These are phyloP conservation scores for Isoetes engelmannii DNA, from an alignment of 83 land plant genomes.

Conservation along the genomic window DNA sequence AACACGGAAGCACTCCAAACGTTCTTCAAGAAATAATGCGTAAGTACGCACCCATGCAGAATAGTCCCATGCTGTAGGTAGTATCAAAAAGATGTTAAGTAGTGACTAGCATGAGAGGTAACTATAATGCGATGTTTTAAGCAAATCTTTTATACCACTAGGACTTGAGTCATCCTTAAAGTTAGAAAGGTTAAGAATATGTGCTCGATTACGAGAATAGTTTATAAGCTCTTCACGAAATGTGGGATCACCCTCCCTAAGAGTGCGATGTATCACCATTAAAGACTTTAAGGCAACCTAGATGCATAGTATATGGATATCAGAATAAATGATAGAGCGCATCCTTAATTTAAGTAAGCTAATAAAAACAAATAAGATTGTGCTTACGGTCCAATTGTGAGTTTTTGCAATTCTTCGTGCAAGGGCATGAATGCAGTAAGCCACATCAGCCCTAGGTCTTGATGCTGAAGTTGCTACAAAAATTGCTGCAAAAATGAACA, in stretches of 20 bases:
- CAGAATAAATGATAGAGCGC: no score
- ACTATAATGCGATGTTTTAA: conserved; percentile 1
- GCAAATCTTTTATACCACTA: conserved; percentile 46
- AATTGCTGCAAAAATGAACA: conserved; percentile 48
- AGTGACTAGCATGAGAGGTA: conserved; percentile 6
- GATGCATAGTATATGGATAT: background rate
- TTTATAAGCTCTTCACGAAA: conserved; percentile 91
- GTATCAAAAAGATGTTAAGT: background rate
- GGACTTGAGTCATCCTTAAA: conserved; percentile 99
- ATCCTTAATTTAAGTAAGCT: background rate
- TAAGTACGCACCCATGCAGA: conserved; percentile 89
- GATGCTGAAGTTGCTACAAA: conserved; percentile 72
- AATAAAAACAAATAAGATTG: background rate
- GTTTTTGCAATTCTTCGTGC: conserved; percentile 80
- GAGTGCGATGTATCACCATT: conserved; percentile 85
- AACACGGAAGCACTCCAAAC: conserved; percentile 64
- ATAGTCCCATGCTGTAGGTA: conserved; percentile 75
- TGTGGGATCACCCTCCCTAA: conserved; percentile 96
- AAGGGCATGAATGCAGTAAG: conserved; percentile 91
- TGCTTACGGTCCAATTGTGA: conserved; percentile 93
- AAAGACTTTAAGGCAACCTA: conserved; percentile 93
- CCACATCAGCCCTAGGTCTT: conserved; percentile 92
- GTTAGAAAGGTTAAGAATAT: conserved; percentile 86
- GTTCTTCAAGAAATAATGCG: conserved; percentile 73
- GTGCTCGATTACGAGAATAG: conserved; percentile 62